Conservation (phyloP, 1,284 basidiomycete species). For the Ganoderma sp. region DNA sequence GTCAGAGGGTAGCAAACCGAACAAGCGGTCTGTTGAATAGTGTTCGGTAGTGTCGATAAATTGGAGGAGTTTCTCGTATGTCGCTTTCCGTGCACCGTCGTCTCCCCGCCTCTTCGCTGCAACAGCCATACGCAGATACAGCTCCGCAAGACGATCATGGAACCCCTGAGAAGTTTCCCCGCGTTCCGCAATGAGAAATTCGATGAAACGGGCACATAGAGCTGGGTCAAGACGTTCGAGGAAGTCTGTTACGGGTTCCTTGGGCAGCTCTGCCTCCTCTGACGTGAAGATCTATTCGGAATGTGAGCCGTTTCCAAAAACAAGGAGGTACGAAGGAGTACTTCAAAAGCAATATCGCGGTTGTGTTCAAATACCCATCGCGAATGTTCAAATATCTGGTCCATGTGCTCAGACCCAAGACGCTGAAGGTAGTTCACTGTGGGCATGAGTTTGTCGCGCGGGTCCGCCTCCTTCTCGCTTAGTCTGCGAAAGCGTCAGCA, state of each 20-base stretch:
- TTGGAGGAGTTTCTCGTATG: slow-evolving; percentile 73
- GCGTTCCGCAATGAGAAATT: slow-evolving; percentile 80
- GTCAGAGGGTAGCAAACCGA: slow-evolving; percentile 77
- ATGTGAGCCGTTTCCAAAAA: background rate
- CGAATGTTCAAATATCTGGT: slow-evolving; percentile 80
- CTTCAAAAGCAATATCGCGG: slow-evolving; percentile 76
- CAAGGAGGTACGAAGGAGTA: slow-evolving; percentile 38
- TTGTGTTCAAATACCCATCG: slow-evolving; percentile 87
- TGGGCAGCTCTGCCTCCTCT: slow-evolving; percentile 91
- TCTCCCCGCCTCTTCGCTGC: slow-evolving; percentile 59
- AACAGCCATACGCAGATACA: slow-evolving; percentile 78
- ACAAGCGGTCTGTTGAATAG: slow-evolving; percentile 83
- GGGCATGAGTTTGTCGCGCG: slow-evolving; percentile 80
- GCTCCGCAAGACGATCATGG: slow-evolving; percentile 88
- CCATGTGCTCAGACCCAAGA: slow-evolving; percentile 80
- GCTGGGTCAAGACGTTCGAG: slow-evolving; percentile 73
- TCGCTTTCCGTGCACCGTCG: slow-evolving; percentile 56
- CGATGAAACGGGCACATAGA: slow-evolving; percentile 84
- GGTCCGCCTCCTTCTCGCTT: slow-evolving; percentile 79
- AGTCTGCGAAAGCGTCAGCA: slow-evolving; percentile 55
- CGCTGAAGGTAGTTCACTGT: slow-evolving; percentile 93
- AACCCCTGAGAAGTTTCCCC: slow-evolving; percentile 72
- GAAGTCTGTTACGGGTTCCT: slow-evolving; percentile 74
- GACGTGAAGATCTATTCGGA: slow-evolving; percentile 86
- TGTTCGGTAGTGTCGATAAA: slow-evolving; percentile 78